These are phyloP conservation scores for Arthroderma uncinatum DNA, from an alignment of 2,329 filamentous ascomycete species.

Conservation along the genomic window DNA sequence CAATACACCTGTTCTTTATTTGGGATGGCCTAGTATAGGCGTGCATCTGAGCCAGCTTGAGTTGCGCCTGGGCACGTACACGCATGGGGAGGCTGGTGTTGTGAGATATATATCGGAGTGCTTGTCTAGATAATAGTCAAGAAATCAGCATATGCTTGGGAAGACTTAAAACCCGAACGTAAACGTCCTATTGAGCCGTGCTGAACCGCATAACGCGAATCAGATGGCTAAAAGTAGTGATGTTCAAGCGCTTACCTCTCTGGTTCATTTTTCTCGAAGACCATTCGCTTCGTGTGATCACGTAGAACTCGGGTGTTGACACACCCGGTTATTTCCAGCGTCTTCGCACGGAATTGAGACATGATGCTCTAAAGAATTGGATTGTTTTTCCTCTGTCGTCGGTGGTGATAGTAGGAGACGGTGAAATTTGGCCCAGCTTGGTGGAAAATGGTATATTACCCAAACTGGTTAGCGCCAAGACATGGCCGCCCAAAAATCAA, in stretches of 20 bases:
- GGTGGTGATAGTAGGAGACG: background rate
- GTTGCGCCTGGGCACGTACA: conserved; percentile 79
- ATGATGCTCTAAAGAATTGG: conserved; percentile 36
- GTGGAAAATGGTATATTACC: background rate
- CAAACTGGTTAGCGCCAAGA: conserved; percentile 10
- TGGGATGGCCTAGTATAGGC: conserved; percentile 87
- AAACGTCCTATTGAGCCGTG: background rate
- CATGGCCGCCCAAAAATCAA: background rate
- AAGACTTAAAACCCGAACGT: background rate
- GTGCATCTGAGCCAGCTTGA: conserved; percentile 91
- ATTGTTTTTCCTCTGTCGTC: background rate
- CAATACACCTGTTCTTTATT: conserved; percentile 85
- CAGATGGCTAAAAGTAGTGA: background rate
- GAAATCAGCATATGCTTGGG: background rate
- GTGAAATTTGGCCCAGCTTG: background rate
- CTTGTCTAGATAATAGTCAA: conserved; percentile 54
- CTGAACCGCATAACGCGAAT: background rate
- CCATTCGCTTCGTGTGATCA: conserved; percentile 93
- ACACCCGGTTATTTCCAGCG: conserved; percentile 78
- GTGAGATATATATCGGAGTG: conserved; percentile 80
- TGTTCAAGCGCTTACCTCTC: conserved; percentile 55
- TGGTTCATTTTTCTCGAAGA: conserved; percentile 74
- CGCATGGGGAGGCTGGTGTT: conserved; percentile 77
- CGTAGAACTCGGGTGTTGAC: conserved; percentile 78
- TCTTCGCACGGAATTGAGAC: conserved; percentile 82